Conservation (phyloP, 345 rosid species). For the Moringa oleifera region DNA sequence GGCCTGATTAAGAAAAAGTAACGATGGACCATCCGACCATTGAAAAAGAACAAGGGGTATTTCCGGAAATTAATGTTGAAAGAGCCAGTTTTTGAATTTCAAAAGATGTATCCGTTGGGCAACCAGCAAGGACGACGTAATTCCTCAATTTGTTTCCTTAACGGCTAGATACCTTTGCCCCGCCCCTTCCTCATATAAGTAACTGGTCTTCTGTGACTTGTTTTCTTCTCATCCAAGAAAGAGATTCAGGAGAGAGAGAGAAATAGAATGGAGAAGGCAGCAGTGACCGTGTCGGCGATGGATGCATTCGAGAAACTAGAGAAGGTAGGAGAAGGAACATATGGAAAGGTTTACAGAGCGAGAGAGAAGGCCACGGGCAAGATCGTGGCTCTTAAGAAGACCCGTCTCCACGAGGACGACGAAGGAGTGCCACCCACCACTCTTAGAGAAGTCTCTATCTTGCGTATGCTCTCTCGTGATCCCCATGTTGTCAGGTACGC, state of each 20-base stretch:
- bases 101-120: conserved; percentile 14
- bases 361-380: conserved; percentile 88
- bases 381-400: conserved; percentile 95
- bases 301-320: conserved; percentile 93
- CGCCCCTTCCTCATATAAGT: not conserved
- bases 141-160: not conserved
- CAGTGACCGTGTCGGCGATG: conserved; percentile 54
- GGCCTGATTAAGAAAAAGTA: too few relatives aligned
- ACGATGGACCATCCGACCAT: too few relatives aligned
- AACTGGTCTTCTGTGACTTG: not conserved
- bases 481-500: conserved; percentile 76
- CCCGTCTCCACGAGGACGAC: conserved; percentile 95
- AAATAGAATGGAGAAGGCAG: conserved; percentile 36
- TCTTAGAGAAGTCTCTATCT: conserved; percentile 94
- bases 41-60: not conserved
- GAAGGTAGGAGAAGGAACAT: conserved; percentile 98
- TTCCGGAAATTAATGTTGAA: not conserved
- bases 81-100: conserved; percentile 13
- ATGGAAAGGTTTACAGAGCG: conserved; percentile 95
- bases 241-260: conserved; percentile 13
- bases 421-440: conserved; percentile 99
- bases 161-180: conserved; percentile 6
- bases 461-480: conserved; percentile 96
- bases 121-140: not conserved
- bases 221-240: not conserved